A percentile compares a stretch with the other conserved stretches of the same genome.
Conservation (phyloP, 2,329 filamentous ascomycete species). For the Trichoderma breve region DNA sequence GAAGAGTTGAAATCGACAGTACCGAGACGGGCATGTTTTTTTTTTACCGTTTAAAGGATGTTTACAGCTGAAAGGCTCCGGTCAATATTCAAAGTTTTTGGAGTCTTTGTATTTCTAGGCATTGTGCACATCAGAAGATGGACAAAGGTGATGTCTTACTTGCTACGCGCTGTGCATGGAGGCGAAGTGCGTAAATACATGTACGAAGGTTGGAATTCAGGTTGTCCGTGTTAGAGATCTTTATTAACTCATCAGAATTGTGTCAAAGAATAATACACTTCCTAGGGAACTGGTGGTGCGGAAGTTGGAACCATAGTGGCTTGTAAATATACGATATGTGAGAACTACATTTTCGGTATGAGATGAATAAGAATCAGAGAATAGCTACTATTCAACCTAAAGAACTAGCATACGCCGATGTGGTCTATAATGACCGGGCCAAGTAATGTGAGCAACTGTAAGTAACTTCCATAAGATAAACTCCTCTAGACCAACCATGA, state of each 20-base stretch:
- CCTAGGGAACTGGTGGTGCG: neutral
- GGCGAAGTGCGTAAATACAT: neutral
- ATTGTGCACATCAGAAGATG: constrained; percentile 38
- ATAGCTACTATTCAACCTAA: neutral
- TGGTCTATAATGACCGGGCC: neutral
- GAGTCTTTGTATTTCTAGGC: neutral
- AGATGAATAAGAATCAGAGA: neutral
- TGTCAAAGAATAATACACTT: neutral
- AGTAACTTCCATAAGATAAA: neutral
- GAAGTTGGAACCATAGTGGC: neutral
- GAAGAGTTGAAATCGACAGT: constrained; percentile 62
- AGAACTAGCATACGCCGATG: neutral
- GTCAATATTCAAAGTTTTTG: neutral
- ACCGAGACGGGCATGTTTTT: neutral
- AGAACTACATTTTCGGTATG: neutral
- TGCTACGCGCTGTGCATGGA: constrained; percentile 21
- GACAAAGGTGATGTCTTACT: constrained; percentile 39
- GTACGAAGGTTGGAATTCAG: neutral
- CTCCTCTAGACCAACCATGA: neutral
- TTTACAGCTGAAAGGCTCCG: neutral
- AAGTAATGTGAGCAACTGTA: neutral
- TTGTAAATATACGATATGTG: neutral
- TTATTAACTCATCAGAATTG: neutral
- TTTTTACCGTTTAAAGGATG: constrained; percentile 8
- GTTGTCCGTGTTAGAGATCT: neutral